A percentile compares a stretch with the other conserved stretches of the same genome.
Evolutionary conservation across 495 filamentous ascomycete genomes (phyloP).

Genomic region (Xylaria nigripes): DNA sequence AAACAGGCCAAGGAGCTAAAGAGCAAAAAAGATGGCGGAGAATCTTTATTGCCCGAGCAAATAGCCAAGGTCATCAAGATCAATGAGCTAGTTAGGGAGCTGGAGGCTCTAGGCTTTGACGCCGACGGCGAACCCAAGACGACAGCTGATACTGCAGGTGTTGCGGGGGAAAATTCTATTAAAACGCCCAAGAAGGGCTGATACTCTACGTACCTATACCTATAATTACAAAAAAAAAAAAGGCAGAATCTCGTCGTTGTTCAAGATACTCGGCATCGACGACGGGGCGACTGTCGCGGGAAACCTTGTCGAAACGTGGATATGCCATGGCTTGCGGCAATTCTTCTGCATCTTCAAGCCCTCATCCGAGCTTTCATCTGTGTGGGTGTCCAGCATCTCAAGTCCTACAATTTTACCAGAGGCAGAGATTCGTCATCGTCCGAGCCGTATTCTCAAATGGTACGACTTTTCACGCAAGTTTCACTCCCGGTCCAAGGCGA

Average conservation of each 20-base stretch:
- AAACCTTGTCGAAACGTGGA: not conserved
- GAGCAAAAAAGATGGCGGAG: conserved; percentile 83
- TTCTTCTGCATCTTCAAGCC: not conserved
- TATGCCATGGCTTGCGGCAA: not conserved
- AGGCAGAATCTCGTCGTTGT: not conserved
- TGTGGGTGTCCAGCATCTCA: not conserved
- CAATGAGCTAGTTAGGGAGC: conserved; percentile 80
- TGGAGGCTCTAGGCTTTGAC: conserved; percentile 82
- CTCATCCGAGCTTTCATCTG: not conserved
- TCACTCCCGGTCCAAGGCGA: not conserved
- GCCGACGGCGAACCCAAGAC: conserved; percentile 42
- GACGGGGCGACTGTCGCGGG: not conserved
- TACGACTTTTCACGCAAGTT: not conserved
- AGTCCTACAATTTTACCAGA: not conserved
- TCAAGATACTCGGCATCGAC: not conserved
- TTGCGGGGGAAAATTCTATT: not conserved
- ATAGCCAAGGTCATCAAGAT: conserved; percentile 97
- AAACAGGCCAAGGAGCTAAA: conserved; percentile 84
- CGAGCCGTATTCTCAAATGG: not conserved
- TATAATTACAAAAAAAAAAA: not conserved
- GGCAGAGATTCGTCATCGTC: not conserved
- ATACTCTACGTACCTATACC: not conserved
- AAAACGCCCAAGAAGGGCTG: conserved; percentile 6
- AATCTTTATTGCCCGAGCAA: conserved; percentile 80
- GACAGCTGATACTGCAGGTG: not conserved